phyloP scores from a whole-genome alignment of 2,329 filamentous ascomycete genomes.

The Curvularia lunata region DNA sequence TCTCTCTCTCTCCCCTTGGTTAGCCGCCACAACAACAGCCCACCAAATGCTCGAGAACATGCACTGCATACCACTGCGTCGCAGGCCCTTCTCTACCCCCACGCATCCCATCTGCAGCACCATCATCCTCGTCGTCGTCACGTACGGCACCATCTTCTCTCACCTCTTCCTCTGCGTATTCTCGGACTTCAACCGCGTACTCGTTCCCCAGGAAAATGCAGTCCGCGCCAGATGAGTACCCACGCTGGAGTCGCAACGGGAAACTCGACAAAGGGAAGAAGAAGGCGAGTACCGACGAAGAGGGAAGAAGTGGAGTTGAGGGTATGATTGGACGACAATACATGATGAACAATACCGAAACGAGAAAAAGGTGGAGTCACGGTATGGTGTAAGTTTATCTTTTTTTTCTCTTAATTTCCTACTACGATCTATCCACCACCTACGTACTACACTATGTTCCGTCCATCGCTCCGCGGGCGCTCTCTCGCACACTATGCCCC shows the following conservation, averaged over 20 bases:
- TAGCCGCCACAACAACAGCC: no score
- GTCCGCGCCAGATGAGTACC: neutral
- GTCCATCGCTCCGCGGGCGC: no score
- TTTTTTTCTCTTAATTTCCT: neutral
- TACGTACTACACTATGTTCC: no score
- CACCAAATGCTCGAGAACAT: neutral
- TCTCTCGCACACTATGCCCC: no score
- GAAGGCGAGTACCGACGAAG: neutral
- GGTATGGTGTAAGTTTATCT: neutral
- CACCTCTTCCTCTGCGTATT: neutral
- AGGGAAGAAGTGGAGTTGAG: neutral
- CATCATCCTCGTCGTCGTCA: neutral
- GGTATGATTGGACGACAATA: neutral
- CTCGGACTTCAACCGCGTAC: neutral
- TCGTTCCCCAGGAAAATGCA: neutral
- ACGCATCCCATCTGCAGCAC: no score
- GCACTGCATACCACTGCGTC: neutral
- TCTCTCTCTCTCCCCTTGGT: no score
- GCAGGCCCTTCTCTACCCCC: neutral
- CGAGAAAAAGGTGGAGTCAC: conserved; percentile 3
- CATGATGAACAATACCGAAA: conserved; percentile 3
- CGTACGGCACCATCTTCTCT: neutral
- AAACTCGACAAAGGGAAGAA: neutral
- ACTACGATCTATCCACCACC: neutral
- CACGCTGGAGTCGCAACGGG: neutral